These are phyloP conservation scores for Aspergillus ustus DNA, from an alignment of 2,329 filamentous ascomycete species.

Conservation along the genomic window DNA sequence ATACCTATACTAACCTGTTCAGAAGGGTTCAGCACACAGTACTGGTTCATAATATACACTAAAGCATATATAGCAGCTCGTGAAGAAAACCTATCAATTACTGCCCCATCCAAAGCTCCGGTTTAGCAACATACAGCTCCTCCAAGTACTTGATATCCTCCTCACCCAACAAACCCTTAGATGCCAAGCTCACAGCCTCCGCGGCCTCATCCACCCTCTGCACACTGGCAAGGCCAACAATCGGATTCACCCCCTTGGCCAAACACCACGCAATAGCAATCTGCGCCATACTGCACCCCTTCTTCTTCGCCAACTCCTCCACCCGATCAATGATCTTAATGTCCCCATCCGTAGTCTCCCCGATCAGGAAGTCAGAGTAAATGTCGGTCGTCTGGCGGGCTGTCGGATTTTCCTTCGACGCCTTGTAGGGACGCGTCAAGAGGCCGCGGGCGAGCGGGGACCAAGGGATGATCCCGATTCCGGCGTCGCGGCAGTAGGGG, in stretches of 20 bases:
- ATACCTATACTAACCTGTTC: no score
- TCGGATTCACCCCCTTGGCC: constrained; percentile 60
- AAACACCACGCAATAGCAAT: constrained; percentile 67
- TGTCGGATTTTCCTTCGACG: constrained; percentile 59
- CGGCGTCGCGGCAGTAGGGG: constrained; percentile 55
- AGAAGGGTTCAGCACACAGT: no score
- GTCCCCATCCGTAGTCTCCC: constrained; percentile 53
- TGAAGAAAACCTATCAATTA: neutral
- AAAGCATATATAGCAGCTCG: neutral
- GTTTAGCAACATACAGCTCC: neutral
- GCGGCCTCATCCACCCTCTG: constrained; percentile 67
- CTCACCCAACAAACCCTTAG: neutral
- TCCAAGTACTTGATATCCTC: neutral
- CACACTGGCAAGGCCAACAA: constrained; percentile 64
- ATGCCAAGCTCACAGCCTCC: constrained; percentile 44
- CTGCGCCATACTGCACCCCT: constrained; percentile 65
- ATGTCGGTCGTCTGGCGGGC: constrained; percentile 57
- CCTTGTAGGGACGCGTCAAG: constrained; percentile 55
- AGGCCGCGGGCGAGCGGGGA: constrained; percentile 70
- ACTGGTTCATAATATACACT: neutral
- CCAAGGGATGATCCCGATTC: constrained; percentile 64
- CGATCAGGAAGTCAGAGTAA: constrained; percentile 46
- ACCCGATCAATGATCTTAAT: constrained; percentile 59
- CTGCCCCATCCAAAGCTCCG: neutral
- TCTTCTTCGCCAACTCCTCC: constrained; percentile 63